Conservation (phyloP, 2,329 filamentous ascomycete genomes). For the Phoma sp. region DNA sequence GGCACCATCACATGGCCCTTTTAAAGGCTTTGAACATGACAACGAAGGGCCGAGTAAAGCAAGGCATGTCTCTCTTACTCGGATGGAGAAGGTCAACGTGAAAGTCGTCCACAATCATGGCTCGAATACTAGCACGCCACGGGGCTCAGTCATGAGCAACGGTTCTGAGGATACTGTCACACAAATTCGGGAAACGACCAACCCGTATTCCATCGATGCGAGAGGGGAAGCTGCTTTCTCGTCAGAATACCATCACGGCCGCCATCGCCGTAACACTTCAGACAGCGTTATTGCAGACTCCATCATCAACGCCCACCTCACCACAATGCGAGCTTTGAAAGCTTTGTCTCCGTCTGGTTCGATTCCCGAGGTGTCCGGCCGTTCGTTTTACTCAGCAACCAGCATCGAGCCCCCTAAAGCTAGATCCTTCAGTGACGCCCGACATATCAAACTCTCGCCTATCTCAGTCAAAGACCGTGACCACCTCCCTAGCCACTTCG, state of each 20-base stretch:
- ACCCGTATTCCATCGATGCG: conserved; percentile 13
- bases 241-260: conserved; percentile 5
- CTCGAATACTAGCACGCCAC: conserved; percentile 26
- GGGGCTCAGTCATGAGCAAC: conserved; percentile 24
- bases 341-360: conserved; percentile 24
- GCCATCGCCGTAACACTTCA: conserved; percentile 30
- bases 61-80: conserved; percentile 30
- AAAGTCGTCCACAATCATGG: conserved; percentile 31
- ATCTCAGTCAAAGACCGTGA: conserved; percentile 21
- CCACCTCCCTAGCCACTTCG: conserved; percentile 33
- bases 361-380: conserved; percentile 13
- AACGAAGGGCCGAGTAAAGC: conserved; percentile 24
- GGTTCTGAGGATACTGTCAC: conserved; percentile 7
- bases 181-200: conserved; percentile 8
- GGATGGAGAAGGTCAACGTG: conserved; percentile 29
- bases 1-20: conserved; percentile 3
- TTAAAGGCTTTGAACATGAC: neutral
- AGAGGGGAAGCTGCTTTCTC: neutral
- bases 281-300: conserved; percentile 37
- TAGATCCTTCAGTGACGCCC: conserved; percentile 24
- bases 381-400: conserved; percentile 13
- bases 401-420: conserved; percentile 17
- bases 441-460: conserved; percentile 27
- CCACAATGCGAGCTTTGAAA: conserved; percentile 39
- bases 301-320: conserved; percentile 38